Base-by-base conservation (phyloP, 106 monocot genomes). In the Posidonia australis region DNA sequence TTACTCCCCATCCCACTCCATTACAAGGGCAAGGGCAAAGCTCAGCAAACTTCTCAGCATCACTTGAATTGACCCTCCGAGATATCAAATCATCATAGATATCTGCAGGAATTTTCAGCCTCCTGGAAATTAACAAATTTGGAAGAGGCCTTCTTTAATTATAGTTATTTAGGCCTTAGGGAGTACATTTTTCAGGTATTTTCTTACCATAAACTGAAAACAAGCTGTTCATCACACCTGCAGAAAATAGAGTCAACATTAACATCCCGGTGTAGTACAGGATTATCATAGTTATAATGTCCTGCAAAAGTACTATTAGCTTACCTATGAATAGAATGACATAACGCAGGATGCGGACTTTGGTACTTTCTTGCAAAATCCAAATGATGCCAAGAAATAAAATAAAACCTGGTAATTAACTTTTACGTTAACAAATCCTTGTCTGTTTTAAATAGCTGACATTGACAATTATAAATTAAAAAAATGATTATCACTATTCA, bases 311-410 rank as follows among this genome's bases (percentile, higher is more conserved):
- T 49, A 24, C 36, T 22, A 47, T 62, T 29, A 71, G 25, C 17
- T 61, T 52, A 68, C 74, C 74, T 51, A 75, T 75, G 42, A 75
- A 76, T 19, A 69, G 71, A 44, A 62, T 90, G 54, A 86, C 76
- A 70, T 86, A 96, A 1, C 82, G 86, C 64, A 96, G 84, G 74
- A 80, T 70, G 67, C 66, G 79, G 65, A 86, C 72, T 46, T 61
- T 74, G 27, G 90, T 90, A 30, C 29, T 60, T 78, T 90, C 94
- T 80, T 96, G 94, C 31, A 89, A 70, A 74, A 96, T 51, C 94
- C 90, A 96, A 57, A 86, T 52, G 56, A 90, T 26, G 11, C 74
- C 94, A 4, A 96, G 22, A 60, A 96, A 87, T 61, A 96, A 67
- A 19, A 96, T 96, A 56, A 96, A 96, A 21, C 94, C 94, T 96